Base-by-base conservation (phyloP, 2,329 filamentous ascomycete genomes). In the Diaporthe sp. region DNA sequence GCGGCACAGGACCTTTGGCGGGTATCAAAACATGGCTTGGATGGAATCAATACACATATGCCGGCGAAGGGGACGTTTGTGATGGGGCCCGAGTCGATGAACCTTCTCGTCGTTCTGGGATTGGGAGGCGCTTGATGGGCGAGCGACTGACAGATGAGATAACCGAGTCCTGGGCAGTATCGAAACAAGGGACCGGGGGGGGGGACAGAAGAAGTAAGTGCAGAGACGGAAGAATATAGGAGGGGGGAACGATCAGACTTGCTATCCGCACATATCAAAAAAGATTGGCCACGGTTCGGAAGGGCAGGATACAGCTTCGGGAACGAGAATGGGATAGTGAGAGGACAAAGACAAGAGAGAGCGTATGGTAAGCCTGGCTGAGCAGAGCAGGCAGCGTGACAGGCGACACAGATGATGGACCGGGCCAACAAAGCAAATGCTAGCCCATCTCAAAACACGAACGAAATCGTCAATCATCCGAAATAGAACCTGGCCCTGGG, bases 401-500 rank as follows among this genome's bases (percentile, higher is more conserved):
- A 62, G 57, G 53, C 65, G 62, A 74, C 55, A 71, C 44, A 57
- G 34, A 53, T n/a, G 46, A 34, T 39, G 58, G 25, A 75, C 51
- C 31, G 46, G 57, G 44, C 58, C 37, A 72, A 70, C 73, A 70
- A 61, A 72, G 46, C 44, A 58, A 49, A 58, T 72, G 53, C 72
- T 72, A 62, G 67, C 59, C 58, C 74, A 68, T 65, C 62, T 49
- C 67, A 65, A 65, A 76, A 72, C 68, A 75, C 73, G 61, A 74
- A 44, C 44, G 58, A 39, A 44, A 69, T 69, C 49, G 65, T 69
- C 65, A 69, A 55, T 69, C 65, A 55, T 69, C 65, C 65, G 65
- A 69, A 69, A 69, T 69, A 69, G 65, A 69, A 51, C 22, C 49
- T 42, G 65, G 49, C 49, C 65, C 65, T 25, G 65, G 49, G 25